phyloP scores from a whole-genome alignment of 139 green algal genomes.

The Chlamydomonas sp. region DNA sequence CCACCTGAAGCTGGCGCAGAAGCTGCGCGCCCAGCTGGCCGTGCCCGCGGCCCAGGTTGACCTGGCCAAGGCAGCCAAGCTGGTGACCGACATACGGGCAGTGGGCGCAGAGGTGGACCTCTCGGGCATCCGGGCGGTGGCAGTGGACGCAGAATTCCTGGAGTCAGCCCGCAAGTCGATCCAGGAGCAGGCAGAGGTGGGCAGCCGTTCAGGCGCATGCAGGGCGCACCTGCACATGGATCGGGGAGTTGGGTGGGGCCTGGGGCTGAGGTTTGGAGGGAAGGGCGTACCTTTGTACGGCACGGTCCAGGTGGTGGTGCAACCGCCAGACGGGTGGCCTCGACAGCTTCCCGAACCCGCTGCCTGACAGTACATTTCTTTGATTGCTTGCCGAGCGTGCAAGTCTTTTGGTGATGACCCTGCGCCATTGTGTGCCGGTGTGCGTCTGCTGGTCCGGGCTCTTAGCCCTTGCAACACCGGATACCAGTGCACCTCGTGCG shows the following conservation, averaged over 20 bases:
- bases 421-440: no score
- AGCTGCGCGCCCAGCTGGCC: conserved; percentile 54
- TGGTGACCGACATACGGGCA: conserved; percentile 76
- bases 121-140: conserved; percentile 61
- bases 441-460: no score
- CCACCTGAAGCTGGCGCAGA: conserved; percentile 66
- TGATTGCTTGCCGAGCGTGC: no score
- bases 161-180: conserved; percentile 49
- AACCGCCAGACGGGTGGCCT: no score
- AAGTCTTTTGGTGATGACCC: no score
- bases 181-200: conserved; percentile 68
- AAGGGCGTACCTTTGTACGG: no score
- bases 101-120: conserved; percentile 70
- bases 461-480: no score
- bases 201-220: not conserved
- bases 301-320: no score
- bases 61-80: conserved; percentile 85
- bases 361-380: no score
- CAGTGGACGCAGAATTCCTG: conserved; percentile 74
- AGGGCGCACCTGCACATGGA: not conserved
- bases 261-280: not conserved
- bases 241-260: not conserved
- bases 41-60: conserved; percentile 64
- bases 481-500: no score
- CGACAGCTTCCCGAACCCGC: no score